These are phyloP conservation scores for Polysphondylium violaceum DNA, from an alignment of 78 protist species.

Conservation along the genomic window DNA sequence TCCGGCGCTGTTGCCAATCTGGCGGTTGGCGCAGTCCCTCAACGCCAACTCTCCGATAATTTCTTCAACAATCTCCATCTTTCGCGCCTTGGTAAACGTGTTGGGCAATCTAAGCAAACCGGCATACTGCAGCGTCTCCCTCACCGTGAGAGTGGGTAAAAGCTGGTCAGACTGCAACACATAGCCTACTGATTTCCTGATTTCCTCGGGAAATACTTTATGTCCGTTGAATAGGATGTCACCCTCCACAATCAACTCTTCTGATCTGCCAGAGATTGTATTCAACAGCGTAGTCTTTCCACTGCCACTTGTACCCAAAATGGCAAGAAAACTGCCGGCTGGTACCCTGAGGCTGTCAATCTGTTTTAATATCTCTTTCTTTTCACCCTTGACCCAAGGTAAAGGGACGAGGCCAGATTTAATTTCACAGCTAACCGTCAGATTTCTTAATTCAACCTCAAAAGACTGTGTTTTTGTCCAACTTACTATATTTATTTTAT, in stretches of 20 bases:
- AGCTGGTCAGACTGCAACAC: constrained; percentile 57
- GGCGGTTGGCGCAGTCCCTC: constrained; percentile 22
- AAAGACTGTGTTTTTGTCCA: not conserved
- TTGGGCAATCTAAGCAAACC: constrained; percentile 61
- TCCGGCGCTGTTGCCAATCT: constrained; percentile 29
- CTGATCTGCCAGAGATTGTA: constrained; percentile 25
- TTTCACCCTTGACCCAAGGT: too few species aligned
- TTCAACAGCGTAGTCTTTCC: constrained; percentile 39
- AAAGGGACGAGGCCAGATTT: not conserved
- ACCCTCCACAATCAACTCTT: not conserved
- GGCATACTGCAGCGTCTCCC: constrained; percentile 53
- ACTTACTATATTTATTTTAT: too few species aligned
- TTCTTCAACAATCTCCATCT: constrained; percentile 31
- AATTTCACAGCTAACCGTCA: not conserved
- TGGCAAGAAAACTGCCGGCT: constrained; percentile 25
- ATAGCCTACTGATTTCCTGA: constrained; percentile 45
- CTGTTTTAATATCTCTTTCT: not conserved
- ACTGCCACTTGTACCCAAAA: constrained; percentile 31
- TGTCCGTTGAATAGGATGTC: constrained; percentile 36
- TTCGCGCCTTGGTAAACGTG: not conserved
- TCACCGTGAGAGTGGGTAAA: constrained; percentile 60
- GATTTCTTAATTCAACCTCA: not conserved
- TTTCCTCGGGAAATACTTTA: not conserved
- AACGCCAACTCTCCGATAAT: constrained; percentile 56
- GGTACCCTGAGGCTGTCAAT: not conserved